Evolutionary conservation across 2,329 filamentous ascomycete species (phyloP).

Genomic region (Dactylellina leptospora): DNA sequence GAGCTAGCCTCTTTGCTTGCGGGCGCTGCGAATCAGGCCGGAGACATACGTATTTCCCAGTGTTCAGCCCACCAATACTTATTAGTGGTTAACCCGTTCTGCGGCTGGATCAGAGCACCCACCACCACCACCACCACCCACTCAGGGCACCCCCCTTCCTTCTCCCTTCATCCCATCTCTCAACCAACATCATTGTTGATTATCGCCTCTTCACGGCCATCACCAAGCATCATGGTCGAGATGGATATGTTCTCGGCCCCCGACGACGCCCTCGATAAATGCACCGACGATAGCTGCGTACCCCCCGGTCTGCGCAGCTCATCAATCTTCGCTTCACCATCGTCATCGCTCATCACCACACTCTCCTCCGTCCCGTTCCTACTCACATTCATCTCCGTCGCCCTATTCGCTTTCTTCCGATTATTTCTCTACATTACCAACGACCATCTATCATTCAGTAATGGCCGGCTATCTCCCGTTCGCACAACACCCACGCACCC

Average conservation of each 20-base stretch:
- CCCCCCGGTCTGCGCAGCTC: slow-evolving; percentile 17
- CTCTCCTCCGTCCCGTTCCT: slow-evolving; percentile 40
- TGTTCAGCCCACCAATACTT: not conserved
- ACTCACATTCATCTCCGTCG: slow-evolving; percentile 31
- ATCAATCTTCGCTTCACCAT: not conserved
- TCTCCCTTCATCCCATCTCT: slow-evolving; percentile 1
- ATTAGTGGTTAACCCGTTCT: not conserved
- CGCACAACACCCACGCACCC: not conserved
- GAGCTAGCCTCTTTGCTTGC: not conserved
- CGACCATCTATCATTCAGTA: slow-evolving; percentile 5
- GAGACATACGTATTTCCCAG: not conserved
- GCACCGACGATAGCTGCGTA: slow-evolving; percentile 46
- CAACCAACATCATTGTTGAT: not conserved
- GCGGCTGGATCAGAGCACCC: not conserved
- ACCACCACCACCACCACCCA: not conserved
- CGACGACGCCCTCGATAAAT: slow-evolving; percentile 32
- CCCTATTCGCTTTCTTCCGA: slow-evolving; percentile 26
- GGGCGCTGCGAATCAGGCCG: not conserved
- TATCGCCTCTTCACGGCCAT: not conserved
- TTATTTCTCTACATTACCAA: slow-evolving; percentile 37
- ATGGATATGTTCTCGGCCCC: slow-evolving; percentile 33
- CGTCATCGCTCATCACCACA: slow-evolving; percentile 27
- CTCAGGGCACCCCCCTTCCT: not conserved
- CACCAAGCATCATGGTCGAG: not conserved
- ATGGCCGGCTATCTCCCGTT: slow-evolving; percentile 19